Percentiles rank a stretch among this genome's conserved stretches.
phyloP scores from a whole-genome alignment of 345 rosid species.

The Rhizophora mangle region DNA sequence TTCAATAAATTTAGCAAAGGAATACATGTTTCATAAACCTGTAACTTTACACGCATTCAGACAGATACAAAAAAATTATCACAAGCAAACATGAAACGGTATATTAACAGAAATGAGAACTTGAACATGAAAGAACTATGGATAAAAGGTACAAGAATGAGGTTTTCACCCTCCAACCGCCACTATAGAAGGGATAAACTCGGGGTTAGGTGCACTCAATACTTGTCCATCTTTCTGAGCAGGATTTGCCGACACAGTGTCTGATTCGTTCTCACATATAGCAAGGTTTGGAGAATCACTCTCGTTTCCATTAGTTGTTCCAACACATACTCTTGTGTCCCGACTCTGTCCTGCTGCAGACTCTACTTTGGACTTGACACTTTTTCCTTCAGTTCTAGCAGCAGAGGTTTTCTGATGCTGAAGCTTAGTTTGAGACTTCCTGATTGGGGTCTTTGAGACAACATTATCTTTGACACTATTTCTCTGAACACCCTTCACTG shows the following conservation, averaged over 20 bases:
- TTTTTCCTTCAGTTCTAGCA: constrained; percentile 32
- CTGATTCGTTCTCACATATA: constrained; percentile 26
- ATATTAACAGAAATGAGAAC: constrained; percentile 41
- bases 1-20: constrained; percentile 13
- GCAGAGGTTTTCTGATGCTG: constrained; percentile 31
- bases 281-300: constrained; percentile 23
- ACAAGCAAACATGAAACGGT: constrained; percentile 19
- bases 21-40: constrained; percentile 26
- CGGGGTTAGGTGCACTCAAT: constrained; percentile 35
- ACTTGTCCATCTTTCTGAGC: constrained; percentile 28
- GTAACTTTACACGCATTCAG: constrained; percentile 20
- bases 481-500: constrained; percentile 37
- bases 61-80: not conserved
- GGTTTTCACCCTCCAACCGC: constrained; percentile 56
- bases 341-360: constrained; percentile 18
- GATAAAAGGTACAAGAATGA: constrained; percentile 18
- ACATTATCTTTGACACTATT: constrained; percentile 37
- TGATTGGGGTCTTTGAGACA: constrained; percentile 42
- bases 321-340: constrained; percentile 19
- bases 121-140: constrained; percentile 12
- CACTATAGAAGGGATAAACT: constrained; percentile 53
- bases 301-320: constrained; percentile 34
- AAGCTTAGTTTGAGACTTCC: constrained; percentile 46
- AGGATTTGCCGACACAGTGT: constrained; percentile 21
- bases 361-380: constrained; percentile 40